phyloP scores from a whole-genome alignment of 306 rosid species.

The Herpetospermum pedunculosum region DNA sequence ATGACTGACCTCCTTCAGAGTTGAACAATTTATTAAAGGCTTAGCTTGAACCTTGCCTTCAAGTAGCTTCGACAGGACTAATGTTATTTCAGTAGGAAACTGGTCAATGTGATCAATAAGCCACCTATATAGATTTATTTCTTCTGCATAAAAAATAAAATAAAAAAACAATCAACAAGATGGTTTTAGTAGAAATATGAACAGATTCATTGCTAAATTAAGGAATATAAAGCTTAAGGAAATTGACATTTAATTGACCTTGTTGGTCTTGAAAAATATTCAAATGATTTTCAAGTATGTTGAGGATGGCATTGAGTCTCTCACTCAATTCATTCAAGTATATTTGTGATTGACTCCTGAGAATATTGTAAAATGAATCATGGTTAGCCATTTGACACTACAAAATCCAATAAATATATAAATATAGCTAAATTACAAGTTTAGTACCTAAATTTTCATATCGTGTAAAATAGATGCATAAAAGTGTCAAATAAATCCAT shows the following conservation, averaged over 20 bases:
- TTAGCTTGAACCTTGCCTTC: slow-evolving; percentile 1
- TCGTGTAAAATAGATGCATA: too few species aligned
- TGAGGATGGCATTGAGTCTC: neutral
- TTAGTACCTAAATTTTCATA: too few species aligned
- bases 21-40: slow-evolving; percentile 38
- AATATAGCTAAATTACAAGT: too few species aligned
- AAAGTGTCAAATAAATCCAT: too few species aligned
- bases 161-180: neutral
- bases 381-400: neutral
- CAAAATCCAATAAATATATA: neutral
- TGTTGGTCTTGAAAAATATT: neutral
- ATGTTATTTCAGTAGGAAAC: slow-evolving; percentile 3
- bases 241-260: neutral
- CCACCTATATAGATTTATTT: neutral
- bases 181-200: neutral
- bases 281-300: neutral
- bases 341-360: neutral
- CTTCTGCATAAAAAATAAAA: neutral
- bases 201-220: neutral
- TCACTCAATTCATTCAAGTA: slow-evolving; percentile 5
- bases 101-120: slow-evolving; percentile 5
- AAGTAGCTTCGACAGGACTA: slow-evolving; percentile 3
- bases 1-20: slow-evolving; percentile 22
- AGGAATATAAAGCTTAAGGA: neutral
- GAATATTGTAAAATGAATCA: neutral